These are phyloP conservation scores for Flaveria robusta DNA, from an alignment of 129 eudicot genomes.

Conservation along the genomic window DNA sequence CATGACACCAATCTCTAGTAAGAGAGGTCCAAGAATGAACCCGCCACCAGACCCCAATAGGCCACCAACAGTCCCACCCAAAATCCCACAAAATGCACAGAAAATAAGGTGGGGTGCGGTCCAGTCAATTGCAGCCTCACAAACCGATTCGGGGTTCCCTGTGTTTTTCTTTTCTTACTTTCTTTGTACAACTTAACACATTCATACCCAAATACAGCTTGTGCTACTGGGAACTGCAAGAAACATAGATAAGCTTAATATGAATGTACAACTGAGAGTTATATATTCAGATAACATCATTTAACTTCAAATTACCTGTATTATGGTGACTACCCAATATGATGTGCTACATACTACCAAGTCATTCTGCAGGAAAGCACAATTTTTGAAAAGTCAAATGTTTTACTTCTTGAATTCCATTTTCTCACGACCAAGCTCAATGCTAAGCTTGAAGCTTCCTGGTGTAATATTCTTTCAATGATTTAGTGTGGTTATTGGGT, in stretches of 20 bases:
- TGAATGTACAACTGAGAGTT: not conserved
- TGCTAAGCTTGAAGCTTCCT: conserved; percentile 11
- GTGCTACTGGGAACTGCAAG: conserved; percentile 76
- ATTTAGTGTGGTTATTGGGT: not conserved
- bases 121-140: conserved; percentile 93
- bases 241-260: conserved; percentile 5
- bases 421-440: not conserved
- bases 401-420: not conserved
- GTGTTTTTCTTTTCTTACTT: conserved; percentile 61
- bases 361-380: conserved; percentile 57
- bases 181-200: conserved; percentile 70
- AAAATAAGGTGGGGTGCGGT: conserved; percentile 60
- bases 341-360: conserved; percentile 57
- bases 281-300: conserved; percentile 5
- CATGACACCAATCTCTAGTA: conserved; percentile 94
- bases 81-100: conserved; percentile 82
- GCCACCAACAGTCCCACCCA: conserved; percentile 99
- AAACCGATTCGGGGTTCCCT: conserved; percentile 65
- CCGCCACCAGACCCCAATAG: conserved; percentile 98
- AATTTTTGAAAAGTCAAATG: not conserved
- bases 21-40: conserved; percentile 88
- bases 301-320: conserved; percentile 63
- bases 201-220: conserved; percentile 71
- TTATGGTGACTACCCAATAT: conserved; percentile 74
- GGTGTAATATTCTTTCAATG: not conserved